Evolutionary conservation across 1,284 basidiomycete species (phyloP), one percentile per base, ranked within the genome.

Genomic region (Sutorius eximius): DNA sequence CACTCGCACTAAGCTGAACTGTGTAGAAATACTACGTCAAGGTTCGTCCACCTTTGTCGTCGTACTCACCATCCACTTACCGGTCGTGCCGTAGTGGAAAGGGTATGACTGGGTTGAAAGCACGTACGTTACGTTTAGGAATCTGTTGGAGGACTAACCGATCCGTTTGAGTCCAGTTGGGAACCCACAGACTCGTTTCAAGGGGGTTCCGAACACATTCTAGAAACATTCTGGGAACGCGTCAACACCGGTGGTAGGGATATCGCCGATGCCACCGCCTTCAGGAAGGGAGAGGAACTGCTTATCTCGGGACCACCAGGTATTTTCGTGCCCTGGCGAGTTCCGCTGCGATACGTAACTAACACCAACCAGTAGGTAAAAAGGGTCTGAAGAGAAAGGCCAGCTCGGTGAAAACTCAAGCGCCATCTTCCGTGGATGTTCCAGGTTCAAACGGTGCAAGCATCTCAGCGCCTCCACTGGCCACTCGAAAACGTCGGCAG

Each of bases 181-280:
- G 87, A 90, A 60, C 87, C 87, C 7, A 65, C 71, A 15, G 75
- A 79, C 44, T 86, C 83, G 8, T 88, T 90, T 57, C 66, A 68
- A 38, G 69, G 56, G 12, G 81, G 77, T 9, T 85, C 85, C 3
- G 80, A 84, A 58, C 75, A 82, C 49, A 75, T 86, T 22, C 59
- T 89, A 11, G 67, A 77, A 15, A 64, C 65, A 1, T 90, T 90
- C 59, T 89, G 87, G 87, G 67, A 74, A 45, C 78, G 81, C 37
- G 73, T 80, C 29, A 72, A 80, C 51, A 71, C 74, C 1, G 72
- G 71, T 45, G 81, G 77, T 2, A 77, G 87, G 51, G 82, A 88
- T 56, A 67, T 73, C 41, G 63, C 72, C 3, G 73, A 83, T 55
- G 58, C 82, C 34, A 69, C 68, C 16, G 65, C 73, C 15, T 89